Evolutionary conservation across 2,329 filamentous ascomycete species (phyloP).

Genomic region (Pseudopyrenochaeta lycopersici): DNA sequence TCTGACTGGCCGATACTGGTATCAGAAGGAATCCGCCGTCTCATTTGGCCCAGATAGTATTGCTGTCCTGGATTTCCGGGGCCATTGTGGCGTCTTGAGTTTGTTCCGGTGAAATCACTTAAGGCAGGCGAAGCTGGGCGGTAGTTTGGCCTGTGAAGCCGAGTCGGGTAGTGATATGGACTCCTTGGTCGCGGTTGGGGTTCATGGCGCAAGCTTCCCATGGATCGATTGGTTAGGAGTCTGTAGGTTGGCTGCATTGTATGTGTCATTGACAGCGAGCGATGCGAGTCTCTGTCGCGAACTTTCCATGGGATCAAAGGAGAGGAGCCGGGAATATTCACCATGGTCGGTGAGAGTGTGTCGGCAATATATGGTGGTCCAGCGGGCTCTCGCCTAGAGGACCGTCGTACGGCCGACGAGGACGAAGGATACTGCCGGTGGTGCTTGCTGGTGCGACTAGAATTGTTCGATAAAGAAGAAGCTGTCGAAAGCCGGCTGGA

Average conservation of each 20-base stretch:
- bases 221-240: conserved; percentile 54
- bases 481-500: conserved; percentile 51
- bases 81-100: conserved; percentile 26
- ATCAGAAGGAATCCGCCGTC: conserved; percentile 36
- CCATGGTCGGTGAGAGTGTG: conserved; percentile 45
- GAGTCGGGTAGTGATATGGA: conserved; percentile 52
- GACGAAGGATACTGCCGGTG: conserved; percentile 49
- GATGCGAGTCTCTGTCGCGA: conserved; percentile 45
- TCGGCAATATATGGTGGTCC: conserved; percentile 53
- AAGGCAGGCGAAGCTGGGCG: conserved; percentile 55
- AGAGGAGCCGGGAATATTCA: conserved; percentile 42
- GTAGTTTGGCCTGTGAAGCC: conserved; percentile 53
- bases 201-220: conserved; percentile 56
- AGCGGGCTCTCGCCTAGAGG: conserved; percentile 53
- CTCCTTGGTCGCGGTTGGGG: conserved; percentile 46
- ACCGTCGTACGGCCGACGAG: conserved; percentile 51
- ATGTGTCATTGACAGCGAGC: conserved; percentile 53
- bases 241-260: conserved; percentile 43
- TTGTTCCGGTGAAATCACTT: conserved; percentile 48
- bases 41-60: conserved; percentile 25
- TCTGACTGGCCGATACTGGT: conserved; percentile 34
- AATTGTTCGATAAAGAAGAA: conserved; percentile 54
- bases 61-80: conserved; percentile 16
- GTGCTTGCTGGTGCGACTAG: conserved; percentile 48
- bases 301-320: conserved; percentile 31